Percentiles rank a stretch among this genome's conserved stretches.
Conservation (phyloP, 2,329 filamentous ascomycete genomes). For the Diaporthe helianthi region DNA sequence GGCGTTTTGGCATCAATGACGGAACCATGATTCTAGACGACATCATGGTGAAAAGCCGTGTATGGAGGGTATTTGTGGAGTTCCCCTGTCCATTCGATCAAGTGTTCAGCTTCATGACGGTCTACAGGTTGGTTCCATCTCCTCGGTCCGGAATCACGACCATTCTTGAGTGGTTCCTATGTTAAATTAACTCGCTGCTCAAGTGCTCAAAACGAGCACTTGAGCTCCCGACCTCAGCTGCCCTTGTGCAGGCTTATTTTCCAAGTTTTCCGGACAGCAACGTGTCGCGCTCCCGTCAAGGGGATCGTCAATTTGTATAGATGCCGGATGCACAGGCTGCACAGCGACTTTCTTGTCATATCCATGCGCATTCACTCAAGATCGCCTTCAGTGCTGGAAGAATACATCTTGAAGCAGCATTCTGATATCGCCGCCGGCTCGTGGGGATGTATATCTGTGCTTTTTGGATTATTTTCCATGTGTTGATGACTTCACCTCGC, state of each 20-base stretch:
- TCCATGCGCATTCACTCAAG: neutral
- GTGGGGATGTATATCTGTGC: neutral
- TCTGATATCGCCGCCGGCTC: neutral
- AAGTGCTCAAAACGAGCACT: neutral
- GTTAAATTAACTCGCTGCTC: neutral
- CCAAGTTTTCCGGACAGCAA: neutral
- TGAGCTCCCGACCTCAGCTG: neutral
- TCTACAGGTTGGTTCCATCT: accelerated
- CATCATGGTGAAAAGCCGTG: neutral
- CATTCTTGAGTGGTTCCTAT: neutral
- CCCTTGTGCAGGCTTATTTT: neutral
- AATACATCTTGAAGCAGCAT: too few relatives aligned
- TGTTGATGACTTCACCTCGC: neutral
- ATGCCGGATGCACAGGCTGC: neutral
- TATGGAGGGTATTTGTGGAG: too few relatives aligned
- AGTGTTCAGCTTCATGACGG: neutral
- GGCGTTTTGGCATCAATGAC: too few relatives aligned
- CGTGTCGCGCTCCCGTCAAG: too few relatives aligned
- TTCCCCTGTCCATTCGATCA: too few relatives aligned
- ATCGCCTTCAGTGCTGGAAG: neutral
- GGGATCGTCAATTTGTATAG: too few relatives aligned
- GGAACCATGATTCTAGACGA: neutral
- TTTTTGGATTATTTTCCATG: neutral
- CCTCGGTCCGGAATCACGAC: neutral
- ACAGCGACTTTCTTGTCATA: neutral